Evolutionary conservation across 1,284 basidiomycete species (phyloP).

Genomic region (Apiotrichum domesticum): DNA sequence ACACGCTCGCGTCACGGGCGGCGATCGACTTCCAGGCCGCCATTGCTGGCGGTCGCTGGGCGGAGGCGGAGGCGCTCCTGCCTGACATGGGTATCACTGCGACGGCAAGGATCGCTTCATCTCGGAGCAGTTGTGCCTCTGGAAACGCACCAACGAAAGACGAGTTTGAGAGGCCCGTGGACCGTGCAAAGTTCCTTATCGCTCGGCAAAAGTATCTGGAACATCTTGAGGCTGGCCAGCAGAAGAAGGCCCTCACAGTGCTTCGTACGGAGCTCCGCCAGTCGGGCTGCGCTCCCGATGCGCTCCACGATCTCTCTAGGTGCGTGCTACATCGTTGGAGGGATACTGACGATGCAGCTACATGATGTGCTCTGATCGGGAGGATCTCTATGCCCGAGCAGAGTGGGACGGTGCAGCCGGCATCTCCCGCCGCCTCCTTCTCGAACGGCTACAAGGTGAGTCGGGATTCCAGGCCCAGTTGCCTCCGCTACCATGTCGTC

Average conservation of each 20-base stretch:
- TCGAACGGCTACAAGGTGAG: conserved; percentile 77
- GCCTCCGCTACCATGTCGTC: neutral
- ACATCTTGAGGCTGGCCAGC: conserved; percentile 75
- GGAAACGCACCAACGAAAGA: conserved; percentile 22
- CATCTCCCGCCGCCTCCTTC: conserved; percentile 66
- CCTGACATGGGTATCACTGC: conserved; percentile 57
- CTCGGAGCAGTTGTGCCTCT: conserved; percentile 27
- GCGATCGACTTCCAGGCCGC: conserved; percentile 76
- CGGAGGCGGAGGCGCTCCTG: conserved; percentile 67
- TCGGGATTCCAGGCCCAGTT: too few relatives aligned
- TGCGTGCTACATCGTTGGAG: conserved; percentile 38
- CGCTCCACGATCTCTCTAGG: conserved; percentile 80
- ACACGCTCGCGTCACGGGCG: conserved; percentile 69
- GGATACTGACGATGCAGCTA: conserved; percentile 51
- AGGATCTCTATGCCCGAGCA: conserved; percentile 73
- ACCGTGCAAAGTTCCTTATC: conserved; percentile 81
- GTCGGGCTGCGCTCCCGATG: conserved; percentile 65
- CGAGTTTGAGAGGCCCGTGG: conserved; percentile 20
- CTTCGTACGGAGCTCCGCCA: conserved; percentile 82
- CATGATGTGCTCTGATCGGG: conserved; percentile 80
- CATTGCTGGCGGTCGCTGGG: conserved; percentile 79
- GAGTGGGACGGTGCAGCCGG: conserved; percentile 85
- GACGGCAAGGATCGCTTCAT: conserved; percentile 15
- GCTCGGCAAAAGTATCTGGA: conserved; percentile 95
- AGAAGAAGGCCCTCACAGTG: conserved; percentile 74